Base-by-base conservation (phyloP, 306 rosid genomes). In the Calophaca sinica region DNA sequence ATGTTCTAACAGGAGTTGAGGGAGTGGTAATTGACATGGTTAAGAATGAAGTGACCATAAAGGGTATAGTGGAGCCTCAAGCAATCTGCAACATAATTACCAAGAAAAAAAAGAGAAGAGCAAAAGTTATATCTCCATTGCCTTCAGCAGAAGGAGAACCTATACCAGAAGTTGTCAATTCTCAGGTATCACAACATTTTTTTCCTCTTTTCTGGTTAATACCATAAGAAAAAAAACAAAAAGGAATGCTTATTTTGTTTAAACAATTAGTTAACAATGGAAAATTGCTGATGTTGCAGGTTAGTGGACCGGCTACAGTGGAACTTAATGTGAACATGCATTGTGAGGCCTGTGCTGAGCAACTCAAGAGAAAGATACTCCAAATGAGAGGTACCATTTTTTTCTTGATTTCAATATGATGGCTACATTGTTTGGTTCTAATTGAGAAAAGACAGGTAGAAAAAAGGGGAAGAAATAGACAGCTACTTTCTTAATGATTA, bases 291-390 rank as follows among this genome's bases (percentile, higher is more conserved):
- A 9, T 76, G 44, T 42, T 86, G 5, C 83, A 93, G 98, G 98
- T 87, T 49, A 75, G 84, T 81, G 97, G 86, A 66, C 80, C 84
- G 58, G 84, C 74, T 58, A 85, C 90, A 3, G 94, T 93, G 85
- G 98, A 93, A 77, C 96, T 93, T 73, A 84, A 83, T 75, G 92
- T 93, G 44, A 91, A 91, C 86, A 91, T 93, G 98, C 98, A 93
- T 72, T 93, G 98, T 81, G 96, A 88, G 78, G 96, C 98, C 11
- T 93, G 98, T 86, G 98, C 98, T 66, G 84, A 84, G 75, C 96
- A 93, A 79, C 94, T 93, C 57, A 88, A 89, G 92, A 91, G 46
- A 75, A 91, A 91, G 87, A 93, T 93, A 54, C 94, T 91, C 73
- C 85, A 93, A 88, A 85, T 93, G 94, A 93, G 97, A 89, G 98